Evolutionary conservation across 768 basidiomycete genomes (phyloP), one percentile per base, ranked within the genome.

Genomic region (Leccinellum luteum): DNA sequence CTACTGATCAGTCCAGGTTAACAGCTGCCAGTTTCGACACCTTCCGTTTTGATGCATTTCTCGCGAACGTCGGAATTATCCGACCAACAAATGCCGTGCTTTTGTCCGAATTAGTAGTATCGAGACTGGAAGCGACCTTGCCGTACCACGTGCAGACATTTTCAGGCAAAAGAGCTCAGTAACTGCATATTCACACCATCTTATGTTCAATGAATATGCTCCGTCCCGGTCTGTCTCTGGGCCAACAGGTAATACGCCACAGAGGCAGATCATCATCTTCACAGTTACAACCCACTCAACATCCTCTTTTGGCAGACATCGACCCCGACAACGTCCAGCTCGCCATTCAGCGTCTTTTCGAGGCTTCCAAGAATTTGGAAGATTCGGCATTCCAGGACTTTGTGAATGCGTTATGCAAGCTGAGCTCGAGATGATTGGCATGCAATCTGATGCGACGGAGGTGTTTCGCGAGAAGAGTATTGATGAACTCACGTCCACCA

Each of bases 381-480:
- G 93, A 97, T 66, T 64, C 69, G 0, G 90, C 94, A 3, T 98
- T 95, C 74, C 80, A 78, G 48, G 80, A 86, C 61, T 98, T 98
- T 60, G 75, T 85, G 31, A 71, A 69, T 9, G 90, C 95, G 3
- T 72, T 98, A 51, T 95, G 93, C 70, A 86, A 83, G 65, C 75
- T 98, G 25, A 96, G 93, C 66, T 80, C 84, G 9, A 94, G 72
- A 98, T 98, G 94, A 85, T 98, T 21, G 88, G 89, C 38, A 88
- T 97, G 85, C 88, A 92, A 72, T 83, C 82, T 3, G 81, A 78
- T 49, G 63, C 54, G 25, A 59, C 51, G 21, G 64, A 54, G 27
- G 19, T 48, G 41, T 75, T 70, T 19, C 66, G 66, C 54, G 67
- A 67, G 10, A 74, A 73, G 35, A 69, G 68, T 48, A 51, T 59